Percentiles rank a stretch among this genome's conserved stretches.
phyloP scores from a whole-genome alignment of 164 flowering plant genomes.

The Santalum album region DNA sequence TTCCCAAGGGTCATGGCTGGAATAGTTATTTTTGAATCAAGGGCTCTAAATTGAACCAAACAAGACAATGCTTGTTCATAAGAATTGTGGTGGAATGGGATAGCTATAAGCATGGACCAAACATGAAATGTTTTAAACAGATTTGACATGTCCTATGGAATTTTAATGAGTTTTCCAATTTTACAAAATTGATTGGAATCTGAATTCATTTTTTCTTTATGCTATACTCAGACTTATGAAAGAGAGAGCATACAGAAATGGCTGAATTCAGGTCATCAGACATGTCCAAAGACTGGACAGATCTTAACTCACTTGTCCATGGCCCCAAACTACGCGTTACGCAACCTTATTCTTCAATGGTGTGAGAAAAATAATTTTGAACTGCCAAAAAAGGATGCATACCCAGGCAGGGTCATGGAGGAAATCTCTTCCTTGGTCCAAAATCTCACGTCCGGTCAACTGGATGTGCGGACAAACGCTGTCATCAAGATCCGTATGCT shows the following conservation, averaged over 20 bases:
- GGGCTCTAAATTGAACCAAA: too few species aligned
- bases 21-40: too few species aligned
- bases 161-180: too few species aligned
- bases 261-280: slow-evolving; percentile 47
- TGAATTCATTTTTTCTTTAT: too few species aligned
- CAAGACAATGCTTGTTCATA: too few species aligned
- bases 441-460: not conserved
- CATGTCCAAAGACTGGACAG: not conserved
- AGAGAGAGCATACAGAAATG: slow-evolving; percentile 72
- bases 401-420: not conserved
- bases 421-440: not conserved
- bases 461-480: not conserved
- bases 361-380: not conserved
- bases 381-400: not conserved
- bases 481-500: slow-evolving; percentile 5
- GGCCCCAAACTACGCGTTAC: not conserved
- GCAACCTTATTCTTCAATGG: not conserved
- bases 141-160: too few species aligned
- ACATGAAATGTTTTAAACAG: too few species aligned
- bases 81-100: too few species aligned
- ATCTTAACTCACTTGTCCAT: not conserved
- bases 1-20: too few species aligned
- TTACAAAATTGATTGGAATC: too few species aligned
- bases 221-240: slow-evolving; percentile 54
- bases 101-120: too few species aligned